Conservation (phyloP, 768 basidiomycete species). For the Boletus speciosus region DNA sequence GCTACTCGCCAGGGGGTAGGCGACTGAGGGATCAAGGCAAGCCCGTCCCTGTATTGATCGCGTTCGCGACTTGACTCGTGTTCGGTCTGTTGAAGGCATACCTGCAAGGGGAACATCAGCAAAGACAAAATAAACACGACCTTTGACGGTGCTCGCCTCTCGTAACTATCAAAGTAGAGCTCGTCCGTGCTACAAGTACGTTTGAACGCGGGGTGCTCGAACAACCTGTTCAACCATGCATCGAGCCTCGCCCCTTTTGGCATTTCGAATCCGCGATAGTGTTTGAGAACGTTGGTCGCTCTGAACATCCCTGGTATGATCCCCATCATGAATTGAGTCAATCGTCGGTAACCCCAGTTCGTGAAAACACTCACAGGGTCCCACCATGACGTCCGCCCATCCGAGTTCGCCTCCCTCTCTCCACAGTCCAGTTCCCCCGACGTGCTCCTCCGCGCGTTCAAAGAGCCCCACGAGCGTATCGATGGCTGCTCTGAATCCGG, state of each 20-base stretch:
- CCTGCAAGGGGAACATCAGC: constrained; percentile 32
- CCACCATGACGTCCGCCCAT: constrained; percentile 65
- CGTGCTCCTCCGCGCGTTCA: constrained; percentile 46
- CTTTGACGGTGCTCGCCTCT: constrained; percentile 41
- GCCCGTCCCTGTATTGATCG: constrained; percentile 63
- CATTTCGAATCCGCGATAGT: constrained; percentile 65
- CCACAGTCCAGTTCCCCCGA: constrained; percentile 58
- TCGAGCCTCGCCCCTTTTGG: constrained; percentile 47
- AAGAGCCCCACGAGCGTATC: constrained; percentile 51
- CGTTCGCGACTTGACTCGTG: constrained; percentile 72
- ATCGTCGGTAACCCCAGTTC: not conserved
- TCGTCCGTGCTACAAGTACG: constrained; percentile 65
- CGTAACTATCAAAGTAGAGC: constrained; percentile 69
- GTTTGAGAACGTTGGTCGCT: constrained; percentile 56
- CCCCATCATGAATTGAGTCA: not conserved
- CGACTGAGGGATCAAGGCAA: constrained; percentile 47
- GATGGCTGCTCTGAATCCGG: constrained; percentile 53
- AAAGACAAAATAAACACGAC: not conserved
- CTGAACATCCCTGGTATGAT: constrained; percentile 59
- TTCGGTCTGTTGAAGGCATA: constrained; percentile 77
- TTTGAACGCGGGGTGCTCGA: constrained; percentile 61
- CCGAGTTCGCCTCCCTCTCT: constrained; percentile 53
- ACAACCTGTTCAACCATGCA: constrained; percentile 51
- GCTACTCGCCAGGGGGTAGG: not conserved
- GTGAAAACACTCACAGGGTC: constrained; percentile 51